Evolutionary conservation across 345 rosid genomes (phyloP).

Genomic region (Trapa bicornis): DNA sequence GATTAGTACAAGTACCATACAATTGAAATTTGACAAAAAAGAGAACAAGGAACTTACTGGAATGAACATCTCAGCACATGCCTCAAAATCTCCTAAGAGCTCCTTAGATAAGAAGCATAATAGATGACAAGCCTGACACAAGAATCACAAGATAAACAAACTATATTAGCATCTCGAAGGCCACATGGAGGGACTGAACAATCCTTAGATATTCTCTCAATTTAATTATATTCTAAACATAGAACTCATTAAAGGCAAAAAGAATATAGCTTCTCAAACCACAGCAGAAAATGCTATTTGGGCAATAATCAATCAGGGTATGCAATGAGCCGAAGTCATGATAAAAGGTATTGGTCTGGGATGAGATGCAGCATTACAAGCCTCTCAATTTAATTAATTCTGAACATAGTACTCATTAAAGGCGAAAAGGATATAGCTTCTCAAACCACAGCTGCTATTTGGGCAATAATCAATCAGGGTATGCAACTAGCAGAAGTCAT

Average conservation of each 20-base stretch:
- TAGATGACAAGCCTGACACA: constrained; percentile 73
- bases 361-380: neutral
- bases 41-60: constrained; percentile 46
- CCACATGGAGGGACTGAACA: neutral
- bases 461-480: no score
- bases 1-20: neutral
- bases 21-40: neutral
- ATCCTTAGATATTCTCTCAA: neutral
- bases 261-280: neutral
- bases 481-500: no score
- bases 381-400: neutral
- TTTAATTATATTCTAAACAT: neutral
- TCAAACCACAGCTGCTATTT: no score
- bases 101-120: constrained; percentile 92
- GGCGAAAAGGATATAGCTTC: neutral
- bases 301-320: no score
- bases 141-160: constrained; percentile 1
- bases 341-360: no score
- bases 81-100: constrained; percentile 91
- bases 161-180: neutral
- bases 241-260: neutral
- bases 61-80: constrained; percentile 86
- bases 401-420: neutral
- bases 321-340: no score
- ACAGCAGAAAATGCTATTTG: no score